Evolutionary conservation across 768 basidiomycete genomes (phyloP), one percentile per base, ranked within the genome.

Genomic region (Pleurotus salmoneostramineus): DNA sequence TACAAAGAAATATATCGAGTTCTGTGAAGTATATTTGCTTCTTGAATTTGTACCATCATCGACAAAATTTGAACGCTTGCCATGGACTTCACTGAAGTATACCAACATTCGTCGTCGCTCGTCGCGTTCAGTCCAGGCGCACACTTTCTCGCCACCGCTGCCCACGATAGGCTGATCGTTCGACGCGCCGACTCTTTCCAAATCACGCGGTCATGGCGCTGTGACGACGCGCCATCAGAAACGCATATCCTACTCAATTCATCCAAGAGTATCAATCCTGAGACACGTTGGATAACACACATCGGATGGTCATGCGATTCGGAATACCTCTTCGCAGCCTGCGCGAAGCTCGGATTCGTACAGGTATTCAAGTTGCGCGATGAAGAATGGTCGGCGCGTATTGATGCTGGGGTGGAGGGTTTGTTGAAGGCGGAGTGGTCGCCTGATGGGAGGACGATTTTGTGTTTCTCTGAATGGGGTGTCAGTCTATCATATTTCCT

Each of bases 381-480:
- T 65, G 91, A 93, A 64, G 75, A 80, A 5, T 91, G 93, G 89
- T 79, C 73, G 50, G 88, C 89, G 3, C 81, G 83, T 37, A 88
- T 94, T 60, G 89, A 93, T 62, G 79, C 88, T 5, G 92, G 91
- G 31, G 80, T 85, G 27, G 95, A 96, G 76, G 85, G 95, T 8
- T 82, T 97, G 50, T 81, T 86, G 15, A 91, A 84, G 66, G 91
- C 88, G 14, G 92, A 95, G 66, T 98, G 95, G 95, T 90, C 89
- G 0, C 91, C 89, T 2, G 90, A 89, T 66, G 93, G 93, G 12
- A 80, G 90, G 37, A 85, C 83, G 12, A 76, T 97, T 4, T 72
- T 97, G 33, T 95, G 91, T 65, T 98, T 95, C 71, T 95, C 93
- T 3, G 91, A 95, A 64, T 92, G 92, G 89, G 92, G 90, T 64